Percentiles rank a stretch among this genome's conserved stretches.
Conservation (phyloP, 2,329 filamentous ascomycete genomes). For the Pseudocercospora cruenta region DNA sequence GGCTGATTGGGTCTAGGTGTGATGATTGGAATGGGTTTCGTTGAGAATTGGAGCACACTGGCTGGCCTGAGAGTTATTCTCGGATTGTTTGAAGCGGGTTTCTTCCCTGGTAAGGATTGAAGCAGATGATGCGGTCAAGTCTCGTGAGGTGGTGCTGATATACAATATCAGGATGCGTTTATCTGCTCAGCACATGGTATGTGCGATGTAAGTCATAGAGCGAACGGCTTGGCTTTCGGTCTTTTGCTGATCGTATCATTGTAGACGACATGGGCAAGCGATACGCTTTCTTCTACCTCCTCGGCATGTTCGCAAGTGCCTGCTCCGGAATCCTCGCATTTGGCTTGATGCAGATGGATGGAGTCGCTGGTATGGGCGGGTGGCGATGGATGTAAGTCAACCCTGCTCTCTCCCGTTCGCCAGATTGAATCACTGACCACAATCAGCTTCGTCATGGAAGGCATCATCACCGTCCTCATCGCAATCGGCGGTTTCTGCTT, state of each 20-base stretch:
- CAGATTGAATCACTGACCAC: conserved; percentile 7
- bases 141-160: background rate
- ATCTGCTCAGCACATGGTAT: conserved; percentile 34
- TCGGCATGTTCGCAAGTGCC: conserved; percentile 50
- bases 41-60: conserved; percentile 54
- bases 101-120: conserved; percentile 20
- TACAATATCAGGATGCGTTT: conserved; percentile 22
- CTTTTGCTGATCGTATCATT: background rate
- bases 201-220: conserved; percentile 24
- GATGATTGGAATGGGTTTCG: conserved; percentile 68
- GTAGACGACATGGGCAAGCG: conserved; percentile 39
- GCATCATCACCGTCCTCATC: conserved; percentile 43
- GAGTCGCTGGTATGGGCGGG: conserved; percentile 49
- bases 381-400: conserved; percentile 46
- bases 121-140: background rate
- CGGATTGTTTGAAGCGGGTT: conserved; percentile 67
- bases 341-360: conserved; percentile 45
- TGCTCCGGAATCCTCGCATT: conserved; percentile 46
- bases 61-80: conserved; percentile 60
- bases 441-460: conserved; percentile 45
- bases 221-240: too few relatives aligned
- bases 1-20: conserved; percentile 30
- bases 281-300: conserved; percentile 51
- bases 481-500: conserved; percentile 46
- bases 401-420: too few relatives aligned